These are phyloP conservation scores for Berberis vulgaris DNA, from an alignment of 164 flowering plant genomes.

Conservation along the genomic window DNA sequence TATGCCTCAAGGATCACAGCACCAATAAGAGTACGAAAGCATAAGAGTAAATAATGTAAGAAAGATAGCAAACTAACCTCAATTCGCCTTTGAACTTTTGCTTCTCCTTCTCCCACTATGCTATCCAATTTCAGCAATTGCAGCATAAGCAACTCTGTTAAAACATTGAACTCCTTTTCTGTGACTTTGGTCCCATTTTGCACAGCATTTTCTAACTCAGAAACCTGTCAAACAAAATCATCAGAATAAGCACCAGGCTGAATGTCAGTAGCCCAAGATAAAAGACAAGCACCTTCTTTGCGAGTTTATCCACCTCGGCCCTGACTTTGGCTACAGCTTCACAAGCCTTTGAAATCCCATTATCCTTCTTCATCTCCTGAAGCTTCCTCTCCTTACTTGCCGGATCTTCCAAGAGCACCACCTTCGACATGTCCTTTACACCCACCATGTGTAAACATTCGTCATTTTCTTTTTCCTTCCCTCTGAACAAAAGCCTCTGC, in stretches of 20 bases:
- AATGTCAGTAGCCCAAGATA: neutral
- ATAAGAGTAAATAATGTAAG: too few relatives aligned
- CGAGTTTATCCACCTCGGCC: slow-evolving; percentile 54
- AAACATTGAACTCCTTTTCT: neutral
- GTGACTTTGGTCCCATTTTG: neutral
- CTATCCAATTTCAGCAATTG: neutral
- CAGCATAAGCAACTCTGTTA: neutral
- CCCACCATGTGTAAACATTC: slow-evolving; percentile 43
- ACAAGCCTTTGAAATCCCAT: slow-evolving; percentile 29
- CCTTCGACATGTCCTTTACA: slow-evolving; percentile 34
- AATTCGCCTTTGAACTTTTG: neutral
- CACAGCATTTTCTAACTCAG: neutral
- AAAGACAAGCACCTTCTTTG: slow-evolving; percentile 38
- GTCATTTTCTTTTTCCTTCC: slow-evolving; percentile 46
- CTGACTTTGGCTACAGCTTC: slow-evolving; percentile 43
- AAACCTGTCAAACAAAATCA: neutral
- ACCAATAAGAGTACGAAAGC: too few relatives aligned
- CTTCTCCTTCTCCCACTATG: neutral
- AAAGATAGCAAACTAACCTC: neutral
- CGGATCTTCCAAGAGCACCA: slow-evolving; percentile 40
- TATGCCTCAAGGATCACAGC: too few relatives aligned
- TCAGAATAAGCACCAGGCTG: neutral
- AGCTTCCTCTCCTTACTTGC: slow-evolving; percentile 33
- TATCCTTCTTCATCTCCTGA: slow-evolving; percentile 21
- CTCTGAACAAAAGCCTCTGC: slow-evolving; percentile 54